Base-by-base conservation (phyloP, 106 monocot genomes). In the Posidonia australis region DNA sequence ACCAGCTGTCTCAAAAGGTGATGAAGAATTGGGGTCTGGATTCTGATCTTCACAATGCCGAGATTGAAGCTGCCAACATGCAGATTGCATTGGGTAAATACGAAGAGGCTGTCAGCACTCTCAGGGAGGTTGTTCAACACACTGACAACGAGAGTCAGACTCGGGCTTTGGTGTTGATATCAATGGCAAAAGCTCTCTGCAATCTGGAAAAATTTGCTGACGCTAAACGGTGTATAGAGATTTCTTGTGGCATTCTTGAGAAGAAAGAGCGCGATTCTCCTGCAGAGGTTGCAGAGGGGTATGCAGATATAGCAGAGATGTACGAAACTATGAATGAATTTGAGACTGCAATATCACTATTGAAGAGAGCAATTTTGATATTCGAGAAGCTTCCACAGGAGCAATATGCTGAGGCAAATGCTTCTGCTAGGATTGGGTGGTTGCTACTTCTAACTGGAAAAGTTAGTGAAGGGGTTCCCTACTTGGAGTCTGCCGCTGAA, bases 251-350 rank as follows among this genome's bases (percentile, higher is more conserved):
- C 13, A 81, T 93, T 69, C 75, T 93, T 11, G 79, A 83, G 46
- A 80, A 76, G 49, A 72, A 63, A 60, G 84, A 82, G 49, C 59
- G 36, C 3, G 28, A 25, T 1, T 57, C 51, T 27, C 74, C 84
- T 17, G 58, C 32, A 19, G 80, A 77, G 73, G 80, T 87, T 53
- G 77, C 77, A 7, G 90, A 84, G 54, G 71, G 74, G 10, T 96
- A 87, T 49, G 76, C 83, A 1, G 94, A 90, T 52, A 78, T 87
- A 43, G 70, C 90, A 5, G 81, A 84, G 84, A 49, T 96, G 63
- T 96, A 87, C 62, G 94, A 96, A 70, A 67, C 78, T 14, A 84
- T 87, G 82, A 78, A 70, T 70, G 86, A 90, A 43, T 96, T 87
- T 56, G 80, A 84, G 52, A 80, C 75, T 28, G 72, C 89, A 49